Base-by-base conservation (phyloP, 352 stramenopile species). In the Pythium oligandrum region DNA sequence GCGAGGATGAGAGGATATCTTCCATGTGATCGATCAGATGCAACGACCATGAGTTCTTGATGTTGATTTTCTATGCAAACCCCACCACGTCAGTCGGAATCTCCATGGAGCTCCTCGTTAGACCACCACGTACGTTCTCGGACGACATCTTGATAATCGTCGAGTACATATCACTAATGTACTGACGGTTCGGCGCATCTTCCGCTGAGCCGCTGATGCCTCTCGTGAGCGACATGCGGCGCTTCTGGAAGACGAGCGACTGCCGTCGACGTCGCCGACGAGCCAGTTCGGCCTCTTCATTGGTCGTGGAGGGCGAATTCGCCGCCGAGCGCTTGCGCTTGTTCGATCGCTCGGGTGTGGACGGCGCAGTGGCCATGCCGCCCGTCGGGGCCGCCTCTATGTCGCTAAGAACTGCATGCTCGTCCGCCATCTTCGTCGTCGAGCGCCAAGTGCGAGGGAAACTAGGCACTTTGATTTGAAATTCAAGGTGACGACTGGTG, bases 21-120 rank as follows among this genome's bases (percentile, higher is more conserved):
- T 98, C 88, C 83, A 99, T 98, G 73, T 98, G 95, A 61, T 99
- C 95, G 71, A 99, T 99, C 50, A 99, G 63, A 52, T 97, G 81
- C 49, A 98, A 75, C 46, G 87, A 96, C 95, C 95, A 99, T 57
- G 90, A 96, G 73, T 98, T 98, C 57, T 96, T 95, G 38, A 93
- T 86, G 64, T 98, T 99, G 69, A 99, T 98, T 89, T 98, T 98
- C 80, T 98, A 82, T 10, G 1, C 17, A 37, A 6, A 39, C n/a
- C 30, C 26, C 35, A 26, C 32, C 49, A 8, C 7, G 38, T 42
- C 38, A 42, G 7, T 12, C 38, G 12, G 12, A 42, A 12, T 26
- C 17, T 26, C 17, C 17, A 26, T 26, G 17, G 17, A 26, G 17
- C 17, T 26, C 10, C 30, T 39, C 49, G 12, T 26, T 17, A n/a